A percentile compares a stretch with the other conserved stretches of the same genome.
phyloP scores from a whole-genome alignment of 768 basidiomycete genomes.

The Hypholoma sublateritium region DNA sequence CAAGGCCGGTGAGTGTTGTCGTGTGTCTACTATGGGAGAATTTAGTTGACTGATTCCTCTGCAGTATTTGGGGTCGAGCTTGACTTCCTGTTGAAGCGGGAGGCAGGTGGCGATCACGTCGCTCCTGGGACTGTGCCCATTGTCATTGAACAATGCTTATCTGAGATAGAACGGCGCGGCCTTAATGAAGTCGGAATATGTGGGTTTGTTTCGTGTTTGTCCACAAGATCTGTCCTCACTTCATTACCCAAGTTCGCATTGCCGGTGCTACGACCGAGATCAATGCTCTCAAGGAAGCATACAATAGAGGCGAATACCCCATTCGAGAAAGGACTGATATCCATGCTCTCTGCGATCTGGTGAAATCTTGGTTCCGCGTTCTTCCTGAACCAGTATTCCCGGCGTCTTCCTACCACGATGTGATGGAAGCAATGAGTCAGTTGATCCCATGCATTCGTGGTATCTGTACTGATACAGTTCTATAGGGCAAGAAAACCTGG shows the following conservation, averaged over 20 bases:
- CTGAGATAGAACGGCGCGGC: conserved; percentile 74
- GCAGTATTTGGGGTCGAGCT: conserved; percentile 79
- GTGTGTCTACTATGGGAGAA: not conserved
- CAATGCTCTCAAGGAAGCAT: conserved; percentile 66
- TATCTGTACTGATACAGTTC: not conserved
- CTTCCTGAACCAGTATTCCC: conserved; percentile 83
- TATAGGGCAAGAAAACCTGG: conserved; percentile 69
- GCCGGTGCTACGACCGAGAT: conserved; percentile 76
- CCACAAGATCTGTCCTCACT: not conserved
- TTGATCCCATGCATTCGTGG: conserved; percentile 7
- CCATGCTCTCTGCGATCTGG: conserved; percentile 78
- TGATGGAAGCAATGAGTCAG: conserved; percentile 75
- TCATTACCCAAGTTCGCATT: conserved; percentile 62
- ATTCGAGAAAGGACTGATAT: conserved; percentile 66
- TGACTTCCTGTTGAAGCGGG: conserved; percentile 65
- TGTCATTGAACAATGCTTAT: conserved; percentile 63
- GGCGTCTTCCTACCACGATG: conserved; percentile 59
- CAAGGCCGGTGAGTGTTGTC: conserved; percentile 56
- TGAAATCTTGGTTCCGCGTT: conserved; percentile 85
- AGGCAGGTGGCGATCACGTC: conserved; percentile 49
- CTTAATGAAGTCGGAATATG: conserved; percentile 83
- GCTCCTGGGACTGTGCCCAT: conserved; percentile 61
- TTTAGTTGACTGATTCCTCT: conserved; percentile 9
- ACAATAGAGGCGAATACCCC: conserved; percentile 72
- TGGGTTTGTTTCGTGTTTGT: conserved; percentile 33